Base-by-base conservation (phyloP, 106 monocot genomes). In the Hemerocallis citrina region DNA sequence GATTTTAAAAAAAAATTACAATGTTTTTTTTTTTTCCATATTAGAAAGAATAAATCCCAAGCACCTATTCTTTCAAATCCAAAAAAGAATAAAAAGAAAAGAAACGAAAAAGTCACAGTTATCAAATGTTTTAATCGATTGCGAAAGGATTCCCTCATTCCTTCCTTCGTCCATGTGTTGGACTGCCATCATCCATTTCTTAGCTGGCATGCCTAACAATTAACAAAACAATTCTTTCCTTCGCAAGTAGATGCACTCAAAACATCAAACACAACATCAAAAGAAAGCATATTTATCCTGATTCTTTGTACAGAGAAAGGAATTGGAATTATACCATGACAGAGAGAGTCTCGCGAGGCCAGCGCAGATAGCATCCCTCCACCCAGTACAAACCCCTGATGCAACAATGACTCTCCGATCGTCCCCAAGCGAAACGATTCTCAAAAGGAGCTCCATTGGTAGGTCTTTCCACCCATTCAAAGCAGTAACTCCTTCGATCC, bases 391-490 rank as follows among this genome's bases (percentile, higher is more conserved):
- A 3, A 96, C 95, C 50, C 86, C 86, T 8, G 90, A 76, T 10
- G 78, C 95, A 10, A 77, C 67, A 2, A 96, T 71, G 6, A 67
- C 56, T 11, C 74, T 81, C 29, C 79, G 68, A 57, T 86, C 90
- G 37, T 86, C 95, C 9, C 66, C 66, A 1, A 84, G 68, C 3
- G 78, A 76, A 7, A 84, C 30, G 29, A 96, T 77, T 17, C 84
- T 57, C 68, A 96, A 15, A 24, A 96, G 34, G 11, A 96, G 83
- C 66, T 96, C 95, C 81, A 83, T 81, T 17, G 95, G 90, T 34
- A 96, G 86, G 67, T 96, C 95, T 66, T 90, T 81, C 95, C 95
- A 96, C 19, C 85, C 79, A 1, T 61, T 41, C 65, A 87, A 74
- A 1, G 59, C 65, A 7, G 58, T 45, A 21, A 36, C 68, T 29